Conservation (phyloP, 129 eudicot species). For the Smallanthus sonchifolius region DNA sequence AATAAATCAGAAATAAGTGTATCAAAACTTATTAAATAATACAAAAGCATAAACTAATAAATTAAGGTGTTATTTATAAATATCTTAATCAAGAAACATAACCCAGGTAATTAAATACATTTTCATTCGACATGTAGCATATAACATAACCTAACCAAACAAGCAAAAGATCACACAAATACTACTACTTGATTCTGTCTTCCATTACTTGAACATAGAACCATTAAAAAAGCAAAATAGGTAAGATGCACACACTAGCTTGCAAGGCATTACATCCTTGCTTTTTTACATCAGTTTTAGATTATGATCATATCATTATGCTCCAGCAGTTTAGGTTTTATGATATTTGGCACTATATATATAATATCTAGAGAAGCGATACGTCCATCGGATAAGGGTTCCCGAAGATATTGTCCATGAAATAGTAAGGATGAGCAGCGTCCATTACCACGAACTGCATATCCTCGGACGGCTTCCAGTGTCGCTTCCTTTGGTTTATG, state of each 20-base stretch:
- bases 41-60: not conserved
- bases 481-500: slow-evolving; percentile 81
- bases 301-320: not conserved
- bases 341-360: not conserved
- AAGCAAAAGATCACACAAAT: not conserved
- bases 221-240: not conserved
- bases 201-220: not conserved
- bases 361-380: slow-evolving; percentile 11
- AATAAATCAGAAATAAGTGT: too few relatives aligned
- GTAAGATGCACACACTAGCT: not conserved
- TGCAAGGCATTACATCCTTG: not conserved
- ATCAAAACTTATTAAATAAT: too few relatives aligned
- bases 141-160: not conserved
- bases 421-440: slow-evolving; percentile 70
- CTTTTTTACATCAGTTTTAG: not conserved
- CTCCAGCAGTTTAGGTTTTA: not conserved
- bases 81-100: not conserved
- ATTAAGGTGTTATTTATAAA: not conserved
- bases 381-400: slow-evolving; percentile 27
- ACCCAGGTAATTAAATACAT: not conserved
- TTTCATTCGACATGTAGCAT: not conserved
- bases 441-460: slow-evolving; percentile 96
- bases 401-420: slow-evolving; percentile 26
- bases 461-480: slow-evolving; percentile 91
- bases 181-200: not conserved